Evolutionary conservation across 257 asterid species (phyloP).

Genomic region (Solanum neorickii): DNA sequence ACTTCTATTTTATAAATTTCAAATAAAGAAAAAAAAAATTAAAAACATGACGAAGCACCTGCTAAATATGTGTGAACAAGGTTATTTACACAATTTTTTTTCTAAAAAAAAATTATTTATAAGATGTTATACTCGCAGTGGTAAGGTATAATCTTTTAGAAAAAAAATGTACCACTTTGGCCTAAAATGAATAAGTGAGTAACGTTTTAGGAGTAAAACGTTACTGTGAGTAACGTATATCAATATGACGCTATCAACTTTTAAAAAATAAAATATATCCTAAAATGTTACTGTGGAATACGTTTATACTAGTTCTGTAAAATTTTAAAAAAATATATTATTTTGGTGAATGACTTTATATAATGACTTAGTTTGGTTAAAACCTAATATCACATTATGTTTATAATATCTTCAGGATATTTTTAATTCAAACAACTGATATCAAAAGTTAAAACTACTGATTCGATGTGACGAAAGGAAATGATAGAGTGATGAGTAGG

Average conservation of each 20-base stretch:
- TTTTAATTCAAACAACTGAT: accelerated
- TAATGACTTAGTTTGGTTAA: too few species aligned
- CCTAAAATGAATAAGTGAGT: background rate
- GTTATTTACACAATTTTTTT: background rate
- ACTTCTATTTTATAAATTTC: background rate
- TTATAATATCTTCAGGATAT: too few species aligned
- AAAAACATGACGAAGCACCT: background rate
- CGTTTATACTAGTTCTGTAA: too few species aligned
- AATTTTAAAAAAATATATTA: too few species aligned
- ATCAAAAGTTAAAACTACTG: background rate
- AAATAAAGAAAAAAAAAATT: background rate
- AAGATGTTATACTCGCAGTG: background rate
- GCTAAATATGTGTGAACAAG: background rate
- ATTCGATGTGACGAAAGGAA: background rate
- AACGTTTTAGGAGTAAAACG: too few species aligned
- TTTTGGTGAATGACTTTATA: too few species aligned
- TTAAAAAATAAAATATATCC: too few species aligned
- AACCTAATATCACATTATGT: background rate
- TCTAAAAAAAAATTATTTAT: too few species aligned
- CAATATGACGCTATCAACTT: too few species aligned
- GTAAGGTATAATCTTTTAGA: background rate
- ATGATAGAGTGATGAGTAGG: background rate
- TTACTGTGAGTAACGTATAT: too few species aligned
- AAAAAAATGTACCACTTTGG: accelerated
- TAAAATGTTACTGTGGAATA: too few species aligned